Evolutionary conservation across 257 asterid genomes (phyloP), one percentile per base, ranked within the genome.

Genomic region (Capsicum baccatum): DNA sequence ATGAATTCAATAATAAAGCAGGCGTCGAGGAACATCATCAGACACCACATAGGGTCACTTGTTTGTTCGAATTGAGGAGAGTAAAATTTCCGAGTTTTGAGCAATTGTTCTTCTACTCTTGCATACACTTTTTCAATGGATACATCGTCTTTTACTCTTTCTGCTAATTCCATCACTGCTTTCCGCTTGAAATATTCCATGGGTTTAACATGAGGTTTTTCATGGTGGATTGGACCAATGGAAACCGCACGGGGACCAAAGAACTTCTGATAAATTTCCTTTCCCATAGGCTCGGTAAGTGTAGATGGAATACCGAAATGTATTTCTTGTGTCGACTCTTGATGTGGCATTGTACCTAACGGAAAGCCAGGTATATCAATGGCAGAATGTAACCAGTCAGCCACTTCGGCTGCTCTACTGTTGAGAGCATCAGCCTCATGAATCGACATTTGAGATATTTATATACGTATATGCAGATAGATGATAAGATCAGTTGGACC

Each of bases 191-290:
- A 15, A 15, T 68, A 3, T 13, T 69, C 55, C 55, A 39, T 69
- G 14, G 15, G 2, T 69, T 2, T 6, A 69, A 9, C 0, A 17
- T 2, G 35, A 70, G 4, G 5, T 42, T 16, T 42, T 70, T 9
- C 8, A 0, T 2, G 3, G 37, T 2, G 1, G 3, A 4, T 9
- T 70, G 56, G 79, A 70, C 79, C 79, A 16, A 69, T 1, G 55
- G 79, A 39, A 69, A 69, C 56, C 56, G 16, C 33, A 70, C 4
- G 14, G 54, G 54, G 54, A 14, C 0, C 19, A 13, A 37, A 37
- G 54, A 39, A 69, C 33, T 39, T 69, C 8, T 0, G 0, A 70
- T 9, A 16, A 4, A 9, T 16, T 17, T 17, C 16, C 0, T 15
- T 2, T 39, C 44, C 26, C 9, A 39, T 37, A 15, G 9, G 1